phyloP scores from a whole-genome alignment of 2,329 filamentous ascomycete species.

The Fusarium guadeloupense region DNA sequence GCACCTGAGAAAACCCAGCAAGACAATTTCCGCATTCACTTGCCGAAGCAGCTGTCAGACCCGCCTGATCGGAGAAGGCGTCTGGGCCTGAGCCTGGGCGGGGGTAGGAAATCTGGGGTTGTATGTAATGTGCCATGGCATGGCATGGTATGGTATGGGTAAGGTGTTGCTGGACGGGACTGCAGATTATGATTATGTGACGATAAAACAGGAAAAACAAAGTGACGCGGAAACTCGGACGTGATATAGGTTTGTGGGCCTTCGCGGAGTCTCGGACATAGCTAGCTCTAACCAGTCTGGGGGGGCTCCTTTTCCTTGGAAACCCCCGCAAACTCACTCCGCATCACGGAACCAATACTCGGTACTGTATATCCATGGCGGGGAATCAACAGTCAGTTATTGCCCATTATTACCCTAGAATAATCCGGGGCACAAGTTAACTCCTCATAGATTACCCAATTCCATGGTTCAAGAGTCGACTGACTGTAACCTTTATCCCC shows the following conservation, averaged over 20 bases:
- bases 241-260: neutral
- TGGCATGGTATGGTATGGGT: too few species aligned
- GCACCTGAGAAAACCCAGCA: neutral
- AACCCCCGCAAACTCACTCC: neutral
- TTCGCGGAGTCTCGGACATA: neutral
- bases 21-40: neutral
- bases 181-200: neutral
- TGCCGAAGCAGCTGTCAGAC: neutral
- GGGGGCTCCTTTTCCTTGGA: neutral
- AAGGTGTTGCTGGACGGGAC: too few species aligned
- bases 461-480: too few species aligned
- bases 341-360: too few species aligned
- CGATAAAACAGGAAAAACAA: neutral
- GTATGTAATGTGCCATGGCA: neutral
- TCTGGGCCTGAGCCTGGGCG: neutral
- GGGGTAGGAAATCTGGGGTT: neutral
- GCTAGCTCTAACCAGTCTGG: neutral
- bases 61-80: neutral
- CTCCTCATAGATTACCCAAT: too few species aligned
- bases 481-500: too few species aligned
- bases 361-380: too few species aligned
- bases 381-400: too few species aligned
- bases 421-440: too few species aligned
- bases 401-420: too few species aligned
- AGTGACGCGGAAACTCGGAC: neutral